phyloP scores from a whole-genome alignment of 805 yeast genomes.

The Saturnispora diversa region DNA sequence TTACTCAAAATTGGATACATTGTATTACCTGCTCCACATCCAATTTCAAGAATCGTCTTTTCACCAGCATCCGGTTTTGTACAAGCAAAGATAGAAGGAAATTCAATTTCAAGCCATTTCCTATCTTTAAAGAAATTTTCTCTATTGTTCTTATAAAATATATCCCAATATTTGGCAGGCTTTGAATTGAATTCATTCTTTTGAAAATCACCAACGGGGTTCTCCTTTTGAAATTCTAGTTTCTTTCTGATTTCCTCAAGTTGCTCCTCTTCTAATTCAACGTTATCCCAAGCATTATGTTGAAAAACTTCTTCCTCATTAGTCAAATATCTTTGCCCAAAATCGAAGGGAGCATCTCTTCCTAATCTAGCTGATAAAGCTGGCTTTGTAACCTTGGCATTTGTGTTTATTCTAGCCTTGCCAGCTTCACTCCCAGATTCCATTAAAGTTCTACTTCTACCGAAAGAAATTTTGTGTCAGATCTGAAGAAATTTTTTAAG shows the following conservation, averaged over 20 bases:
- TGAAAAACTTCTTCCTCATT: conserved; percentile 77
- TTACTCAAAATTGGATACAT: conserved; percentile 81
- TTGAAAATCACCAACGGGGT: conserved; percentile 85
- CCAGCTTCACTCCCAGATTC: background rate
- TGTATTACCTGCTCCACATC: conserved; percentile 98
- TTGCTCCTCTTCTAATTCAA: conserved; percentile 95
- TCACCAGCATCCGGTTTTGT: conserved; percentile 68
- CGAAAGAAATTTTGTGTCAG: conserved; percentile 2
- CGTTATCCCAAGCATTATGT: conserved; percentile 96
- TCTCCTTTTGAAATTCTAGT: conserved; percentile 64
- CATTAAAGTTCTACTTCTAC: no score
- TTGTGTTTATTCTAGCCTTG: background rate
- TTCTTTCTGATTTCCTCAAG: conserved; percentile 41
- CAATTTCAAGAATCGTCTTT: conserved; percentile 75
- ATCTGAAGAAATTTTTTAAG: background rate
- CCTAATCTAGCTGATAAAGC: conserved; percentile 56
- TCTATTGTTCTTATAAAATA: conserved; percentile 80
- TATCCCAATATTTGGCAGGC: conserved; percentile 94
- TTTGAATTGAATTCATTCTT: conserved; percentile 68
- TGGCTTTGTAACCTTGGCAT: conserved; percentile 29
- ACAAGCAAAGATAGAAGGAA: conserved; percentile 74
- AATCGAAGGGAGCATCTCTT: conserved; percentile 82
- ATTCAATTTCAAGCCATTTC: conserved; percentile 92
- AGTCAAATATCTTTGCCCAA: conserved; percentile 76
- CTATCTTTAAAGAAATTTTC: conserved; percentile 95